These are phyloP conservation scores for Pontederia crassipes DNA, from an alignment of 176 grass and related monocot genomes.

Conservation along the genomic window DNA sequence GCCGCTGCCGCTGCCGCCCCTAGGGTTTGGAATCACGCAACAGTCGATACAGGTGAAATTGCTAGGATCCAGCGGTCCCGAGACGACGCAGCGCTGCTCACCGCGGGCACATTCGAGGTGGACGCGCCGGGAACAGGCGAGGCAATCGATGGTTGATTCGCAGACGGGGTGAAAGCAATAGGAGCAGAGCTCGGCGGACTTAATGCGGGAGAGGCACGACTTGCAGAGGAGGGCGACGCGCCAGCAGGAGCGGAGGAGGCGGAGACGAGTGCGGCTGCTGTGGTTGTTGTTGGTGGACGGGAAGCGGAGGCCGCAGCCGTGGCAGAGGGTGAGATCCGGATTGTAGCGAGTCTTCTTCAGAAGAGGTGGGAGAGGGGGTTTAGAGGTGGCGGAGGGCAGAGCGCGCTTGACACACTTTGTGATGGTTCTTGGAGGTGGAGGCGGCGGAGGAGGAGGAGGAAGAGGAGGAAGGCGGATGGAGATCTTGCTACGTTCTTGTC, in stretches of 20 bases:
- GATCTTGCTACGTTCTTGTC: neutral
- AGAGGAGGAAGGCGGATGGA: neutral
- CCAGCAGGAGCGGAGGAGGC: constrained; percentile 57
- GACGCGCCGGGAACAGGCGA: constrained; percentile 36
- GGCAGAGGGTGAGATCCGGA: constrained; percentile 44
- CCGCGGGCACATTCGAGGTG: constrained; percentile 41
- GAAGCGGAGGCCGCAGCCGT: constrained; percentile 45
- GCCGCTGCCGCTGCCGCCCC: neutral
- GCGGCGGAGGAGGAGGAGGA: neutral
- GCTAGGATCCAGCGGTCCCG: constrained; percentile 25
- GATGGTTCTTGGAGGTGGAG: neutral
- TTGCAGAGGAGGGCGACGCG: constrained; percentile 64
- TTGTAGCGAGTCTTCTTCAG: constrained; percentile 19
- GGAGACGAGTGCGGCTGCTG: constrained; percentile 21
- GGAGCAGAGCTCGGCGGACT: constrained; percentile 43
- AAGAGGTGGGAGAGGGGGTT: neutral
- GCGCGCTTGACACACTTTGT: too few relatives aligned
- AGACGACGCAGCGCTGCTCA: constrained; percentile 40
- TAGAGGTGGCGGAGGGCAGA: neutral
- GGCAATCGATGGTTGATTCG: constrained; percentile 30
- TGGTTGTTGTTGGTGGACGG: constrained; percentile 22
- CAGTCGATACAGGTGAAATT: constrained; percentile 56
- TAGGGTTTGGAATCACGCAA: constrained; percentile 27
- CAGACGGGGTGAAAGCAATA: constrained; percentile 48
- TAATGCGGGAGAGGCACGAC: constrained; percentile 42